Base-by-base conservation (phyloP, 2,329 filamentous ascomycete genomes). In the Sporothrix schenckii region DNA sequence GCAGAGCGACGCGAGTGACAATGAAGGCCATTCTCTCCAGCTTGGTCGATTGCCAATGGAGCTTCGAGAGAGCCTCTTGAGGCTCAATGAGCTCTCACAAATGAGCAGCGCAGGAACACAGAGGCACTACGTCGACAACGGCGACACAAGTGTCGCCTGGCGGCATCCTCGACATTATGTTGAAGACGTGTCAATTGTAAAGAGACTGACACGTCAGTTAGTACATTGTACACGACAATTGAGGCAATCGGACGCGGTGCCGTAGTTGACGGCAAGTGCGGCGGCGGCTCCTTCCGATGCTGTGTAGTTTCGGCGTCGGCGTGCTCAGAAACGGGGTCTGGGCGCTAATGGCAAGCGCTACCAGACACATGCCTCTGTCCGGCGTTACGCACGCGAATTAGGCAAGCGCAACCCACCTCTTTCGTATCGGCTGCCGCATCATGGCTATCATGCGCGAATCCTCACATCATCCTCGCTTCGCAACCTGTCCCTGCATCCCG, bases 401-500 rank as follows among this genome's bases (percentile, higher is more conserved):
- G 54, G 54, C 54, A 58, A 39, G 54, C 54, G 54, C 54, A 58
- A 58, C 27, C 54, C 24, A 39, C 30, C 24, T 24, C 24, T 6
- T 10, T 47, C 58, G 58, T 63, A 47, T 63, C 58, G 39, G 39
- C 39, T 41, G 34, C 56, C 24, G 30, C 30, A 60, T 34, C 14
- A 14, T 61, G 58, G 58, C 27, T 47, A 63, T 63, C 58, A 63
- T 21, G 56, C 56, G 56, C 56, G 56, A 61, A 61, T 61, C 56
- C 34, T 61, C 56, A 44, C 56, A 44, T 61, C 56, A 63, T 7
- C 58, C 58, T 63, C 21, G 11, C 50, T 7, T 54, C 24, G 21
- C 52, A 66, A 7, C 61, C 41, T 30, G n/a, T 13, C 5, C 3
- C 13, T 19, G 9, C 58, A 47, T 47, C 34, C 11, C 39, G 39